A percentile compares a stretch with the other conserved stretches of the same genome.
These are phyloP conservation scores for carrot (Daucus carota) DNA, from an alignment of 129 eudicot species.

Conservation along the genomic window DNA sequence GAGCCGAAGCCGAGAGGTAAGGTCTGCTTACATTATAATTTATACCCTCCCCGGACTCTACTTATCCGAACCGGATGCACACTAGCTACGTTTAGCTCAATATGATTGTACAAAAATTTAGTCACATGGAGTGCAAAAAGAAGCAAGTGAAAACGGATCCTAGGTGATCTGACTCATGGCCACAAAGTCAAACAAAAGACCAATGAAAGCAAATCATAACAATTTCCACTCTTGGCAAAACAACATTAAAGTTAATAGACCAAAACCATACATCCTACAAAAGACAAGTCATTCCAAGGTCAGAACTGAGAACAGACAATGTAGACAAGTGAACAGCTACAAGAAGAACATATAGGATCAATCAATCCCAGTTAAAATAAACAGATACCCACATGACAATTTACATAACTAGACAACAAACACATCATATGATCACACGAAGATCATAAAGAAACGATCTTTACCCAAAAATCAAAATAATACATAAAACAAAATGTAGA, in stretches of 20 bases:
- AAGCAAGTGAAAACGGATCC: not conserved
- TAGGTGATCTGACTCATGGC: slow-evolving; percentile 9
- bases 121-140: not conserved
- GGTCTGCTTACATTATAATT: not conserved
- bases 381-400: not conserved
- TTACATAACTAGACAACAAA: not conserved
- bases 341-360: not conserved
- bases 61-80: not conserved
- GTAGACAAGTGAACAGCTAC: not conserved
- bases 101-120: not conserved
- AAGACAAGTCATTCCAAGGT: slow-evolving; percentile 4
- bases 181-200: slow-evolving; percentile 7
- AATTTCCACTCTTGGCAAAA: not conserved
- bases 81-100: not conserved
- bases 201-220: not conserved
- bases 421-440: not conserved
- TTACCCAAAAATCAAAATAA: not conserved
- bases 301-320: not conserved
- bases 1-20: not conserved
- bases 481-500: not conserved
- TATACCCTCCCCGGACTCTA: not conserved
- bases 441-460: not conserved
- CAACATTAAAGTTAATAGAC: not conserved
- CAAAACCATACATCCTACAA: not conserved
- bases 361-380: not conserved